A percentile compares a stretch with the other conserved stretches of the same genome.
Evolutionary conservation across 176 grass and related monocot species (phyloP).

Genomic region (Canna indica): DNA sequence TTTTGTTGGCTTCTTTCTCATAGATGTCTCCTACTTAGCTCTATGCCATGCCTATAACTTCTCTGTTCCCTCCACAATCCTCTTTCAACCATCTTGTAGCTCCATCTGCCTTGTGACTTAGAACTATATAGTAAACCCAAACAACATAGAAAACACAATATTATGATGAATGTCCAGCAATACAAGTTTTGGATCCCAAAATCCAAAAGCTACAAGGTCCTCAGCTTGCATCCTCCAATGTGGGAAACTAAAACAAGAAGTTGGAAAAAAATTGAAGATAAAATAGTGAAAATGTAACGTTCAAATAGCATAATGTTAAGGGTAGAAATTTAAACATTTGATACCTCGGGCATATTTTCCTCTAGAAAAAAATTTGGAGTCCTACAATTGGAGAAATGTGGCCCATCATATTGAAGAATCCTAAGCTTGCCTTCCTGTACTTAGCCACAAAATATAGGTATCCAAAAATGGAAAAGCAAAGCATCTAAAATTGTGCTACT

Average conservation of each 20-base stretch:
- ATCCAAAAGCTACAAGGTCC: not conserved
- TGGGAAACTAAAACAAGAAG: not conserved
- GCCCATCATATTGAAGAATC: constrained; percentile 74
- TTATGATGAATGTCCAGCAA: not conserved
- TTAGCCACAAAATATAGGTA: constrained; percentile 12
- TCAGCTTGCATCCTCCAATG: too few species aligned
- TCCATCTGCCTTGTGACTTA: too few species aligned
- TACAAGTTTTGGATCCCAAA: not conserved
- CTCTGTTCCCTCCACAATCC: too few species aligned
- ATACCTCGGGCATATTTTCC: constrained; percentile 67
- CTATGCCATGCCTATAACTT: too few species aligned
- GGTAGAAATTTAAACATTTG: not conserved
- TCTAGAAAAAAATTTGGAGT: constrained; percentile 35
- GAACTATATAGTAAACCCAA: too few species aligned
- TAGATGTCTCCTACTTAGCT: too few species aligned
- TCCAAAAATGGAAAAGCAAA: not conserved
- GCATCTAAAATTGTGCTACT: not conserved
- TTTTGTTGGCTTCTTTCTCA: too few species aligned
- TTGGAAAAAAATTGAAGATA: not conserved
- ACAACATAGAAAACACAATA: too few species aligned
- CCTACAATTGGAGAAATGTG: constrained; percentile 37
- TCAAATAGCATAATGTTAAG: not conserved
- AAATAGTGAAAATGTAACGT: not conserved
- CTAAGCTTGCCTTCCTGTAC: constrained; percentile 89
- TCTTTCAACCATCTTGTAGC: too few species aligned